phyloP scores from a whole-genome alignment of 129 eudicot species.

The Chrysanthemum seticuspe region DNA sequence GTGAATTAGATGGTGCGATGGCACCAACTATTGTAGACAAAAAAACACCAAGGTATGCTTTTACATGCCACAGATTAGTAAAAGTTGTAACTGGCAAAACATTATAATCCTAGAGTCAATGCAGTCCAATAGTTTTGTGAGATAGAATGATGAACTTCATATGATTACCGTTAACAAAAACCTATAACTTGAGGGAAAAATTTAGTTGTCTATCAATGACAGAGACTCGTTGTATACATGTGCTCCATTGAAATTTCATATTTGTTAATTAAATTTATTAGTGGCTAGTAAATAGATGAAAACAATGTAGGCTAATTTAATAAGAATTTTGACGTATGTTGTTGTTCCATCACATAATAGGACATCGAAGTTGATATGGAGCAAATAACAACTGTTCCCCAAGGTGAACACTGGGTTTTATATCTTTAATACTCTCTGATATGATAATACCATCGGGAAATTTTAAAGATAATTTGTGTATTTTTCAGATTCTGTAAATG shows the following conservation, averaged over 20 bases:
- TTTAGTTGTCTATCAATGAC: too few species aligned
- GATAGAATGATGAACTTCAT: too few species aligned
- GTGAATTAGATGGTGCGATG: too few species aligned
- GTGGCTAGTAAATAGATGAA: too few species aligned
- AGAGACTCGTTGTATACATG: too few species aligned
- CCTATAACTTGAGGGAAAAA: too few species aligned
- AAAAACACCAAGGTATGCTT: constrained; percentile 39
- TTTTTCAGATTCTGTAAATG: background rate
- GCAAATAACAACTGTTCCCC: constrained; percentile 24
- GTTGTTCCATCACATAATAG: constrained; percentile 23
- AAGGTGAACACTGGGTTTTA: constrained; percentile 30
- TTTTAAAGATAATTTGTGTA: background rate
- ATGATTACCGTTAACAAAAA: too few species aligned
- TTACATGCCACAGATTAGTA: background rate
- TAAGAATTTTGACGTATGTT: background rate
- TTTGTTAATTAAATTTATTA: too few species aligned
- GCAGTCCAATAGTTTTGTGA: too few species aligned
- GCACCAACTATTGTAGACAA: constrained; percentile 26
- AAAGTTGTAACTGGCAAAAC: background rate
- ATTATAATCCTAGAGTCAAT: too few species aligned
- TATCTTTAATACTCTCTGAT: background rate
- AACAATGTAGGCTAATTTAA: too few species aligned
- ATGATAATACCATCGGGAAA: background rate
- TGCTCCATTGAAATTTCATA: too few species aligned
- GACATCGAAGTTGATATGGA: constrained; percentile 13